Evolutionary conservation across 2,329 filamentous ascomycete species (phyloP).

Genomic region (Hirsutella minnesotensis): DNA sequence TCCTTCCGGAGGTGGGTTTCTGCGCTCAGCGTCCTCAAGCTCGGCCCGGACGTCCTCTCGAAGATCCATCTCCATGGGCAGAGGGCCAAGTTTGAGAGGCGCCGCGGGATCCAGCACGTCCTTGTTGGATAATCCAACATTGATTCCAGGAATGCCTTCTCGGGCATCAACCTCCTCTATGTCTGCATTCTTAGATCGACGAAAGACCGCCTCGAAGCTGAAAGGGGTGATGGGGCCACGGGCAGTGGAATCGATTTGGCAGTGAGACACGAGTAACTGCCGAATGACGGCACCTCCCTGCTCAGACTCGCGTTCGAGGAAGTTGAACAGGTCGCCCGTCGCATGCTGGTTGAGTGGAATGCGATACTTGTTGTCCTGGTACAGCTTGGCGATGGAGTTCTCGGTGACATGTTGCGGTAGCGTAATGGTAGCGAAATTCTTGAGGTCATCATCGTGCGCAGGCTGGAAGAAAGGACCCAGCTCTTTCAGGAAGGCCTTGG

Average conservation of each 20-base stretch:
- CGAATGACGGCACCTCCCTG: conserved; percentile 70
- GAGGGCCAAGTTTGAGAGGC: conserved; percentile 61
- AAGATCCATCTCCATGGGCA: conserved; percentile 74
- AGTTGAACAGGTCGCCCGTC: conserved; percentile 73
- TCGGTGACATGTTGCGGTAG: conserved; percentile 68
- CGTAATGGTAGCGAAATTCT: conserved; percentile 59
- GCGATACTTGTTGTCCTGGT: conserved; percentile 77
- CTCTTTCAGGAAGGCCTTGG: conserved; percentile 59
- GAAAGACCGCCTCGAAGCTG: conserved; percentile 49
- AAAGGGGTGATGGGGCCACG: conserved; percentile 53
- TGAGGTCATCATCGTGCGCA: conserved; percentile 71
- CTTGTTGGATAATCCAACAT: conserved; percentile 49
- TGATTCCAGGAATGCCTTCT: conserved; percentile 52
- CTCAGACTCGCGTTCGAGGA: conserved; percentile 76
- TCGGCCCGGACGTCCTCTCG: conserved; percentile 80
- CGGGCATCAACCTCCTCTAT: conserved; percentile 51
- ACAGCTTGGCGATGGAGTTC: conserved; percentile 68
- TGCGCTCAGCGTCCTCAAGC: conserved; percentile 73
- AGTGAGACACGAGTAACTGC: conserved; percentile 54
- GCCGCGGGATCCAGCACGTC: conserved; percentile 45
- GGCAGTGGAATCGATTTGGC: conserved; percentile 44
- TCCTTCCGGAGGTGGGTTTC: conserved; percentile 59
- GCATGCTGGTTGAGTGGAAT: conserved; percentile 81
- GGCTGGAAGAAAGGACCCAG: conserved; percentile 60
- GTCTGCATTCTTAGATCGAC: conserved; percentile 46